Percentiles rank a stretch among this genome's conserved stretches.
Evolutionary conservation across 2,329 filamentous ascomycete species (phyloP).

Genomic region (Trichoderma simmonsii): DNA sequence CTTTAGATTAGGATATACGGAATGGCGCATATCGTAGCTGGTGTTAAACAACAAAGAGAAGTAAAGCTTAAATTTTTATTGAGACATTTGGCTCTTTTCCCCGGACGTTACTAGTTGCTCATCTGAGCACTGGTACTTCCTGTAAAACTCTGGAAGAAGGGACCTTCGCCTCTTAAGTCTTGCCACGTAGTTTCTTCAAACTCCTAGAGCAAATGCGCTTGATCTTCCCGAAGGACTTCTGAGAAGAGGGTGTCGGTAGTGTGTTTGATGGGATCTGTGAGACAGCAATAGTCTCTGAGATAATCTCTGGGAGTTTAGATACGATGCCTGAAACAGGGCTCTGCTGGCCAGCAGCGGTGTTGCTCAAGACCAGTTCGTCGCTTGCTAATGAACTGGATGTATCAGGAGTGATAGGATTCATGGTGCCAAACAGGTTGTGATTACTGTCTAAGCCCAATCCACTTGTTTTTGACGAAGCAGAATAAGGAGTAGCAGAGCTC

Average conservation of each 20-base stretch:
- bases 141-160: too few species aligned
- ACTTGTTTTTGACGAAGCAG: neutral
- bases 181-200: neutral
- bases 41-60: neutral
- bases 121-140: too few species aligned
- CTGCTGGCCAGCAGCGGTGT: neutral
- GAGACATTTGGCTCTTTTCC: neutral
- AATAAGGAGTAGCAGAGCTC: neutral
- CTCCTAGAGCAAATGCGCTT: neutral
- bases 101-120: too few species aligned
- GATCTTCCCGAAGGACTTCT: neutral
- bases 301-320: too few species aligned
- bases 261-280: neutral
- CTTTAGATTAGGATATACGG: neutral
- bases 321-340: too few species aligned
- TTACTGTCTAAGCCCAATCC: neutral
- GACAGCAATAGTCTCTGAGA: neutral
- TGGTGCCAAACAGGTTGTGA: neutral
- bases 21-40: neutral
- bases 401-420: neutral
- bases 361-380: neutral
- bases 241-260: neutral
- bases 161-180: too few species aligned
- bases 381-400: neutral
- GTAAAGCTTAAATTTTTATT: neutral